phyloP scores from a whole-genome alignment of 2,329 filamentous ascomycete genomes.

The Penicillium sp. region DNA sequence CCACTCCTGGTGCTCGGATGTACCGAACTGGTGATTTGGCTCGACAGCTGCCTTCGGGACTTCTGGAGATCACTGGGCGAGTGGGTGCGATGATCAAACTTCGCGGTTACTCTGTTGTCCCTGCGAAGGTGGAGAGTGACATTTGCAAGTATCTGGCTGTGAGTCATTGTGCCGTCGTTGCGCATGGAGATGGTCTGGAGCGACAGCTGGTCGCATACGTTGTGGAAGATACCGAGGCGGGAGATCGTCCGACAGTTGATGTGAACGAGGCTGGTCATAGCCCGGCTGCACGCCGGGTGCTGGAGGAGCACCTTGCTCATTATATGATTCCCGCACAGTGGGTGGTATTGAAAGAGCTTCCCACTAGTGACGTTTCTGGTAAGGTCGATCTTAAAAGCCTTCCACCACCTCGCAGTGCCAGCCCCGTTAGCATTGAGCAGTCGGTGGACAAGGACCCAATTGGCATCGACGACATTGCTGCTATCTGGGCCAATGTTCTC shows the following conservation, averaged over 20 bases:
- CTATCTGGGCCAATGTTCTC: constrained; percentile 70
- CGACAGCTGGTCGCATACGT: constrained; percentile 75
- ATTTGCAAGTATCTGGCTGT: constrained; percentile 71
- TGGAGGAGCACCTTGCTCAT: constrained; percentile 69
- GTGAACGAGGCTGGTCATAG: constrained; percentile 73
- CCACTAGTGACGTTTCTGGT: constrained; percentile 75
- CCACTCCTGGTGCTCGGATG: constrained; percentile 63
- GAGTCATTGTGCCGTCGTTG: constrained; percentile 68
- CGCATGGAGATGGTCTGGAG: constrained; percentile 74
- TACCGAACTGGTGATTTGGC: constrained; percentile 74
- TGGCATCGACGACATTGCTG: constrained; percentile 65
- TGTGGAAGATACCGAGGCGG: constrained; percentile 64
- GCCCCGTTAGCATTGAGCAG: constrained; percentile 42
- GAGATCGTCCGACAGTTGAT: constrained; percentile 61
- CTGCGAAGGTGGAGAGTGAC: constrained; percentile 72
- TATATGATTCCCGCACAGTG: constrained; percentile 82
- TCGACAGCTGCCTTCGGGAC: constrained; percentile 64
- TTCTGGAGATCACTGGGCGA: constrained; percentile 73
- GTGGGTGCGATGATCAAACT: constrained; percentile 81
- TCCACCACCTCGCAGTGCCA: constrained; percentile 62
- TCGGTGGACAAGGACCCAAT: constrained; percentile 63
- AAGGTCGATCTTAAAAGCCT: constrained; percentile 74
- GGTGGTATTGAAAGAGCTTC: constrained; percentile 70
- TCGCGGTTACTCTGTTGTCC: constrained; percentile 75
- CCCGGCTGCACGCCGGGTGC: constrained; percentile 63